A percentile compares a stretch with the other conserved stretches of the same genome.
These are phyloP conservation scores for Strobilomyces dryophilus DNA, from an alignment of 768 basidiomycete species.

Conservation along the genomic window DNA sequence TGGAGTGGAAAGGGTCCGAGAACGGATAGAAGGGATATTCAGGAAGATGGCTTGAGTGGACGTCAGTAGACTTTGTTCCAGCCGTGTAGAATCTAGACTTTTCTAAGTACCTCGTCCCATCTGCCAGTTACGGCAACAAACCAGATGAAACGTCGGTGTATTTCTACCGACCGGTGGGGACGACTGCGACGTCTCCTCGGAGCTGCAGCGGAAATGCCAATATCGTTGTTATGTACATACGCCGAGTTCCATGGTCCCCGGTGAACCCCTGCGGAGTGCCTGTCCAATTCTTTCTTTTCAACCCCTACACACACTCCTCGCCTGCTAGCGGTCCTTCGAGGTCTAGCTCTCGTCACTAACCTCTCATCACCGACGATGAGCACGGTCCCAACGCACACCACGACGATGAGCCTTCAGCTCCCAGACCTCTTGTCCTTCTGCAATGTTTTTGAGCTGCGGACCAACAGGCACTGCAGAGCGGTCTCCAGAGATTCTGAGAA, in stretches of 20 bases:
- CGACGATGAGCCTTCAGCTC: slow-evolving; percentile 27
- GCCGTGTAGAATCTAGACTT: background rate
- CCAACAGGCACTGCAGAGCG: slow-evolving; percentile 26
- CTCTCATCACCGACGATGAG: background rate
- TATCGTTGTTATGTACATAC: slow-evolving; percentile 17
- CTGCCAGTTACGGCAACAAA: background rate
- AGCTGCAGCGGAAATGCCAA: slow-evolving; percentile 8
- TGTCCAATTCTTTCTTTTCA: slow-evolving; percentile 4
- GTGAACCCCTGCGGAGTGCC: background rate
- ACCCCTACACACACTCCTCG: slow-evolving; percentile 4
- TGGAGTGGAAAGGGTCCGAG: slow-evolving; percentile 19
- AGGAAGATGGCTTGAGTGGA: slow-evolving; percentile 6
- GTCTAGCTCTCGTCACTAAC: background rate
- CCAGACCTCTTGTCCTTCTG: slow-evolving; percentile 27
- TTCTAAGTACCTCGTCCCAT: background rate
- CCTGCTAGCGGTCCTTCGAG: background rate
- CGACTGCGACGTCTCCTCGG: slow-evolving; percentile 15
- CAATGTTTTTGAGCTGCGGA: slow-evolving; percentile 23
- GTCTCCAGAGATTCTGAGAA: slow-evolving; percentile 28
- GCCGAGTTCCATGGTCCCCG: background rate
- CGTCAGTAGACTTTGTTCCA: background rate
- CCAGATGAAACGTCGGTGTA: slow-evolving; percentile 7
- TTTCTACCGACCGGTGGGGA: background rate
- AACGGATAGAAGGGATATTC: slow-evolving; percentile 22
- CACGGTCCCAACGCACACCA: slow-evolving; percentile 7